phyloP scores from a whole-genome alignment of 2,329 filamentous ascomycete species.

The Colletotrichum sp. region DNA sequence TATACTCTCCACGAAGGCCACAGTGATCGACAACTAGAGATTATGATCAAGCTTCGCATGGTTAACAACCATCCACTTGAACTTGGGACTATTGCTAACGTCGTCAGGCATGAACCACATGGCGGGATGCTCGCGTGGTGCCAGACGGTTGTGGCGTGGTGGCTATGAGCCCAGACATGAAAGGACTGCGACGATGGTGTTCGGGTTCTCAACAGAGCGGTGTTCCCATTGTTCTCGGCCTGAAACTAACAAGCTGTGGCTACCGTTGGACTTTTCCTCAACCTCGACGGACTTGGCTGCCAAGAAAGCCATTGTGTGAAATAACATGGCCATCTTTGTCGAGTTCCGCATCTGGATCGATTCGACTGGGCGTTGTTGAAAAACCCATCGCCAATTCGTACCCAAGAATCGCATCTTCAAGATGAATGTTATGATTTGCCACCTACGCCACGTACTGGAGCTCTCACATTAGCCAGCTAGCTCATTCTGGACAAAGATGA shows the following conservation, averaged over 20 bases:
- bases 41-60: neutral
- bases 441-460: neutral
- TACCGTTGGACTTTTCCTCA: neutral
- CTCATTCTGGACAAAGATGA: neutral
- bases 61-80: neutral
- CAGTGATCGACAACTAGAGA: neutral
- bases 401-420: neutral
- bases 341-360: neutral
- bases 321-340: neutral
- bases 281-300: fast-evolving
- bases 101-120: neutral
- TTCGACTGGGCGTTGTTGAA: fast-evolving
- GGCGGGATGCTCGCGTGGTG: neutral
- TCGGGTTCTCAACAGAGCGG: neutral
- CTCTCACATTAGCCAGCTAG: neutral
- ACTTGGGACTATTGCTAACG: neutral
- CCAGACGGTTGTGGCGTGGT: neutral
- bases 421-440: neutral
- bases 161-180: neutral
- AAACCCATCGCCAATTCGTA: fast-evolving
- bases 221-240: neutral
- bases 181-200: neutral
- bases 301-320: neutral
- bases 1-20: neutral
- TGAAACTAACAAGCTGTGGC: neutral